Evolutionary conservation across 169 alveolate genomes (phyloP).

Genomic region (Plasmodium falciparum): DNA sequence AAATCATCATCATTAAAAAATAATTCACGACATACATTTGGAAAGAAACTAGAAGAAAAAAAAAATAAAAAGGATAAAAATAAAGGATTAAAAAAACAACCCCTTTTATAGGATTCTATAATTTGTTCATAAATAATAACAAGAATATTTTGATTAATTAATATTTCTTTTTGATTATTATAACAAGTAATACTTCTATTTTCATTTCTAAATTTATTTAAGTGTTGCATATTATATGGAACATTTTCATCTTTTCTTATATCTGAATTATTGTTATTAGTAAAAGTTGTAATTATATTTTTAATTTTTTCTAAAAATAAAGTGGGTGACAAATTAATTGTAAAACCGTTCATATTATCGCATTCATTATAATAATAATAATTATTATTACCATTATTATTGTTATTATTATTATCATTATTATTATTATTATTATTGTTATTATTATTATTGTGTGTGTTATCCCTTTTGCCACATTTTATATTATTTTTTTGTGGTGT

Average conservation of each 20-base stretch:
- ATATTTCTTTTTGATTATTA: constrained; percentile 13
- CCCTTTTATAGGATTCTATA: constrained; percentile 53
- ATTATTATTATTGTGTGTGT: no score
- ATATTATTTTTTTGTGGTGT: not conserved
- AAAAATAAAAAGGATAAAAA: constrained; percentile 55
- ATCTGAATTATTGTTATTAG: not conserved
- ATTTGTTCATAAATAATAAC: constrained; percentile 26
- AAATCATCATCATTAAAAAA: constrained; percentile 36
- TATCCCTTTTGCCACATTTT: not conserved
- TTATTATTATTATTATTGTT: no score
- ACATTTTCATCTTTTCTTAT: not conserved
- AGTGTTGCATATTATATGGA: not conserved
- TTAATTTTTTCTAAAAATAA: not conserved
- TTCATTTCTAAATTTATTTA: constrained; percentile 14
- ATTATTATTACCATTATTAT: no score
- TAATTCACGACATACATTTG: constrained; percentile 24
- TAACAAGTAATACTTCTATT: constrained; percentile 15
- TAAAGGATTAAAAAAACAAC: constrained; percentile 44
- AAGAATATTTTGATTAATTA: constrained; percentile 8
- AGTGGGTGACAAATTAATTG: no score
- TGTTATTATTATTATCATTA: no score
- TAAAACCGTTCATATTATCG: not conserved
- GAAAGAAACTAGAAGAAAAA: constrained; percentile 47
- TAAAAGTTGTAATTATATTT: constrained; percentile 5
- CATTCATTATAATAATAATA: not conserved